Conservation (phyloP, 805 yeast species). For the Saccharomyces paradoxus region DNA sequence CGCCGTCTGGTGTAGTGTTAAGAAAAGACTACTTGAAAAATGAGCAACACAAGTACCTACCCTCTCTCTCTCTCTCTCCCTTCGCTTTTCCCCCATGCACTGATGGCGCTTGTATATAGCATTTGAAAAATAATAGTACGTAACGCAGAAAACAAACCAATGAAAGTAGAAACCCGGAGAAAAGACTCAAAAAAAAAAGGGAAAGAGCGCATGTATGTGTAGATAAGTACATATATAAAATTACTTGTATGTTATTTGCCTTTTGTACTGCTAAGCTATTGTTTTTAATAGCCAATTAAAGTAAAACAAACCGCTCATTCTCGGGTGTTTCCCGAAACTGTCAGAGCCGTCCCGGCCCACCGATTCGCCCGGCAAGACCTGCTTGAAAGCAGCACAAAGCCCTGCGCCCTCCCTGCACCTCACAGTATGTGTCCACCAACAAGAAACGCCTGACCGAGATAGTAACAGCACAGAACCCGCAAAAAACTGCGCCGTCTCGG, state of each 20-base stretch:
- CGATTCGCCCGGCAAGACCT: neutral
- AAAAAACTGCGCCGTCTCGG: neutral
- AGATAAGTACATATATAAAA: neutral
- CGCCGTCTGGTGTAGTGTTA: conserved; percentile 85
- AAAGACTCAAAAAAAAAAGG: neutral
- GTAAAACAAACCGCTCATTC: neutral
- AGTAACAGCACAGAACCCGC: neutral
- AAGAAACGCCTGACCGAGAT: neutral
- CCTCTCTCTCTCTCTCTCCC: neutral
- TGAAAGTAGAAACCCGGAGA: neutral
- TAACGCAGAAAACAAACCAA: neutral
- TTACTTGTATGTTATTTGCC: neutral
- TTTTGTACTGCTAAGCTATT: neutral
- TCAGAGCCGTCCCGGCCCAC: neutral
- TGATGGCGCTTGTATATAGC: conserved; percentile 1
- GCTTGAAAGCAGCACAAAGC: neutral
- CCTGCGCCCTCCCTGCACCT: neutral
- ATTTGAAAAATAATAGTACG: neutral
- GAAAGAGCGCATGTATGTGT: neutral
- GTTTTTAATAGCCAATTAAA: neutral
- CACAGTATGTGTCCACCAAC: neutral
- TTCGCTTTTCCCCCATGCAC: neutral
- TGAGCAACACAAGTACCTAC: neutral
- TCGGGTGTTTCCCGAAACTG: neutral
- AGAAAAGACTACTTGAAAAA: conserved; percentile 30